These are phyloP conservation scores for Candida sonorensis DNA, from an alignment of 805 yeast genomes.

Conservation along the genomic window DNA sequence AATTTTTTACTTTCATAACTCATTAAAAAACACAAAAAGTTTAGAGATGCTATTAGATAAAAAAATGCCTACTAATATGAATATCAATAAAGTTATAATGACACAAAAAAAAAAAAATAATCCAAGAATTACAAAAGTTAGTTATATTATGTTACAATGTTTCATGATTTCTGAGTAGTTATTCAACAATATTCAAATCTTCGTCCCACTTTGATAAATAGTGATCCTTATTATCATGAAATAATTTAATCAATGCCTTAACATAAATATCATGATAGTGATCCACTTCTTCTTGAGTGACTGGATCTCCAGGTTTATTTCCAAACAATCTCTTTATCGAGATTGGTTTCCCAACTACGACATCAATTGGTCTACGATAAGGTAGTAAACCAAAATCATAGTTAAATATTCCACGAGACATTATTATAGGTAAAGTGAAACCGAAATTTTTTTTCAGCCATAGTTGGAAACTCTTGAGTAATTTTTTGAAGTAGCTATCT, in stretches of 20 bases:
- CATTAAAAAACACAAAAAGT: too few relatives aligned
- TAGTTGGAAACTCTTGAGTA: constrained; percentile 52
- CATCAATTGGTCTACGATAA: constrained; percentile 68
- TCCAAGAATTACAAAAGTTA: too few relatives aligned
- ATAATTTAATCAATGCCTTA: constrained; percentile 54
- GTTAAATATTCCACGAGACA: constrained; percentile 88
- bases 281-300: constrained; percentile 44
- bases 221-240: constrained; percentile 55
- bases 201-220: constrained; percentile 43
- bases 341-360: constrained; percentile 65
- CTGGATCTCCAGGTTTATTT: constrained; percentile 18
- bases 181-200: constrained; percentile 39
- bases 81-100: too few relatives aligned
- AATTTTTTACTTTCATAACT: too few relatives aligned
- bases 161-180: not conserved
- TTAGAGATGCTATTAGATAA: too few relatives aligned
- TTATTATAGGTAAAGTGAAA: constrained; percentile 85
- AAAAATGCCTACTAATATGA: too few relatives aligned
- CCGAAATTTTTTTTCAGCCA: constrained; percentile 68
- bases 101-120: too few relatives aligned
- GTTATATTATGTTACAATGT: too few relatives aligned
- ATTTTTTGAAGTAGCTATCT: constrained; percentile 24
- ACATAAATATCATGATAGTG: constrained; percentile 69
- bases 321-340: constrained; percentile 28
- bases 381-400: constrained; percentile 91